phyloP scores from a whole-genome alignment of 495 filamentous ascomycete genomes.

The Podospora fimiseda region DNA sequence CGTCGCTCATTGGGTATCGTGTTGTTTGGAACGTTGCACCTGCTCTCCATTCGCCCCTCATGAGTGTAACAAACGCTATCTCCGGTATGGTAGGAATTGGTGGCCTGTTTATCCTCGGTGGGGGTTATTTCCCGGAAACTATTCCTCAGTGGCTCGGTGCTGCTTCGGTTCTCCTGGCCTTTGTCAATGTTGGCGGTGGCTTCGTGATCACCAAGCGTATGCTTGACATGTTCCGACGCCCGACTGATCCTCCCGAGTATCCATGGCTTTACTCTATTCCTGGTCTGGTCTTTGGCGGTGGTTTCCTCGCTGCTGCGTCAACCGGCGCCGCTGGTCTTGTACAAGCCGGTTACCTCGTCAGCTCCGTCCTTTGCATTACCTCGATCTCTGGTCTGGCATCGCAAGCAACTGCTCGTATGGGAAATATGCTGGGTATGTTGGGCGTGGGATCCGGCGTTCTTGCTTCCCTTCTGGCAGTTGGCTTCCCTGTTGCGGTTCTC shows the following conservation, averaged over 20 bases:
- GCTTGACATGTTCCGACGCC: slow-evolving; percentile 84
- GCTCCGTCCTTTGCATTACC: slow-evolving; percentile 68
- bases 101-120: slow-evolving; percentile 75
- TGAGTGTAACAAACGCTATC: slow-evolving; percentile 84
- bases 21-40: slow-evolving; percentile 75
- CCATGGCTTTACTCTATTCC: slow-evolving; percentile 77
- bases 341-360: slow-evolving; percentile 73
- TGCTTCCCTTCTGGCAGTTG: slow-evolving; percentile 69
- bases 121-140: slow-evolving; percentile 63
- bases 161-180: slow-evolving; percentile 70
- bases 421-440: slow-evolving; percentile 74
- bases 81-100: slow-evolving; percentile 81
- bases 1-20: slow-evolving; percentile 72
- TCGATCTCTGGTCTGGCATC: slow-evolving; percentile 68
- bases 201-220: slow-evolving; percentile 84
- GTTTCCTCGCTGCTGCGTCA: slow-evolving; percentile 65
- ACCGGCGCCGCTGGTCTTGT: slow-evolving; percentile 75
- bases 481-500: slow-evolving; percentile 64
- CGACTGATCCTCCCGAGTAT: slow-evolving; percentile 75
- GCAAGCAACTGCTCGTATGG: slow-evolving; percentile 69
- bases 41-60: slow-evolving; percentile 72
- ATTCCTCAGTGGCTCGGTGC: slow-evolving; percentile 71
- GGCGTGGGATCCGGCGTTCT: slow-evolving; percentile 72
- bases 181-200: slow-evolving; percentile 74
- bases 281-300: slow-evolving; percentile 64